Percentiles rank a stretch among this genome's conserved stretches.
phyloP scores from a whole-genome alignment of 2,329 filamentous ascomycete genomes.

The Pyrenophora graminea region DNA sequence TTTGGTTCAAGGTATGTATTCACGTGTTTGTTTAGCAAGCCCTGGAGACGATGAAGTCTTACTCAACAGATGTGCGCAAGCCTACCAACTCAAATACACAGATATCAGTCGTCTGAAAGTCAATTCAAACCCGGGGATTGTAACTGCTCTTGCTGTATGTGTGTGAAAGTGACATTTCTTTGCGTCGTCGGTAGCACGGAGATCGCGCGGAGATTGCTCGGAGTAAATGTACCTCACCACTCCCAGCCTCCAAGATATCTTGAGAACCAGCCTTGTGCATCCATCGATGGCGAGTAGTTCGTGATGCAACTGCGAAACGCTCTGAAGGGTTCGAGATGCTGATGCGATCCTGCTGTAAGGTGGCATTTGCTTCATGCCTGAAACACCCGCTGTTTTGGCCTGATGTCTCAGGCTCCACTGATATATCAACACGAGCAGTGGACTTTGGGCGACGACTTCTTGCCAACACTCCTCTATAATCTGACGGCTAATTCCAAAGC shows the following conservation, averaged over 20 bases:
- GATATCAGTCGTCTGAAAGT: no score
- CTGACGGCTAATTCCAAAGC: neutral
- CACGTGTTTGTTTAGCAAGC: no score
- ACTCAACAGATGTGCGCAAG: no score
- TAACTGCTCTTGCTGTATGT: no score
- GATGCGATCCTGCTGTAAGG: neutral
- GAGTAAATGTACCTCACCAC: neutral
- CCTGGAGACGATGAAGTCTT: no score
- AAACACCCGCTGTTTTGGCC: slow-evolving; percentile 9
- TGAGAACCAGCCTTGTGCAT: neutral
- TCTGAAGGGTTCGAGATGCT: neutral
- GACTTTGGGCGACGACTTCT: neutral
- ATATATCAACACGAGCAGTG: neutral
- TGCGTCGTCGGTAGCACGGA: no score
- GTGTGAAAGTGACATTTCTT: no score
- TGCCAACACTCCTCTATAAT: neutral
- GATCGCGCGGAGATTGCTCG: neutral
- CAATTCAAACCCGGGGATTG: no score
- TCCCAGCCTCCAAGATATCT: neutral
- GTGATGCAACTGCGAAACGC: neutral
- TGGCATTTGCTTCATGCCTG: neutral
- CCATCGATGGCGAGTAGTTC: neutral
- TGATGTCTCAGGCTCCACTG: slow-evolving; percentile 6
- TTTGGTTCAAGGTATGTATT: no score
- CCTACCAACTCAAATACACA: no score